A percentile compares a stretch with the other conserved stretches of the same genome.
Conservation (phyloP, 257 asterid species). For the Oldenlandia corymbosa region DNA sequence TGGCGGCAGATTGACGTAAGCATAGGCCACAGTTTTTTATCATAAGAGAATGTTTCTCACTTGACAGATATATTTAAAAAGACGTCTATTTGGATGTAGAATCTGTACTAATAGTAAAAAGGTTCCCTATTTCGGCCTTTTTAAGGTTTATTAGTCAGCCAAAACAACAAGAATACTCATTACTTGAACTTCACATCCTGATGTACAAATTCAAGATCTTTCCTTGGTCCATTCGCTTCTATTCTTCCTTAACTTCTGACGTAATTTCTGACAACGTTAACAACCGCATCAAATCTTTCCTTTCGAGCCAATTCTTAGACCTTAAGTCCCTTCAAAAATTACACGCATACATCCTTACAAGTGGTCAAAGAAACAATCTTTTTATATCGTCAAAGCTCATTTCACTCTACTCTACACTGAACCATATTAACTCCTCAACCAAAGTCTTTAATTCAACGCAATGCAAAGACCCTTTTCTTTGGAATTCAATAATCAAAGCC, state of each 20-base stretch:
- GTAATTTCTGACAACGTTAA: conserved; percentile 27
- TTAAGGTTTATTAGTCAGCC: not conserved
- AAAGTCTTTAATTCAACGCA: conserved; percentile 43
- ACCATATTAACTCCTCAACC: conserved; percentile 36
- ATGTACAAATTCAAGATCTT: conserved; percentile 33
- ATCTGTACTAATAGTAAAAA: too few species aligned
- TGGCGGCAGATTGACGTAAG: conserved; percentile 17
- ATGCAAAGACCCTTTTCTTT: conserved; percentile 53
- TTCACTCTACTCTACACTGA: conserved; percentile 50
- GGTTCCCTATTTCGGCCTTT: not conserved
- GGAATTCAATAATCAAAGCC: conserved; percentile 75
- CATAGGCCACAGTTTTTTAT: conserved; percentile 28
- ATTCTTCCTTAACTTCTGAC: conserved; percentile 22
- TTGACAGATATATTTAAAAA: not conserved
- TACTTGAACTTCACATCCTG: not conserved
- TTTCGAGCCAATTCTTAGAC: conserved; percentile 26
- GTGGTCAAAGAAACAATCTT: conserved; percentile 45
- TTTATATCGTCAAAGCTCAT: conserved; percentile 66
- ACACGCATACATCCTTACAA: conserved; percentile 48
- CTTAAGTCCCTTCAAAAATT: conserved; percentile 31
- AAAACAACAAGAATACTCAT: not conserved
- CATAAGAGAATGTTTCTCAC: not conserved
- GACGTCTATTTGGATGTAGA: too few species aligned
- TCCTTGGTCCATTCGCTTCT: conserved; percentile 27
- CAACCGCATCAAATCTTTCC: conserved; percentile 34